Conservation (phyloP, 31 red algal genomes). For the Odonthalia washingtoniensis region DNA sequence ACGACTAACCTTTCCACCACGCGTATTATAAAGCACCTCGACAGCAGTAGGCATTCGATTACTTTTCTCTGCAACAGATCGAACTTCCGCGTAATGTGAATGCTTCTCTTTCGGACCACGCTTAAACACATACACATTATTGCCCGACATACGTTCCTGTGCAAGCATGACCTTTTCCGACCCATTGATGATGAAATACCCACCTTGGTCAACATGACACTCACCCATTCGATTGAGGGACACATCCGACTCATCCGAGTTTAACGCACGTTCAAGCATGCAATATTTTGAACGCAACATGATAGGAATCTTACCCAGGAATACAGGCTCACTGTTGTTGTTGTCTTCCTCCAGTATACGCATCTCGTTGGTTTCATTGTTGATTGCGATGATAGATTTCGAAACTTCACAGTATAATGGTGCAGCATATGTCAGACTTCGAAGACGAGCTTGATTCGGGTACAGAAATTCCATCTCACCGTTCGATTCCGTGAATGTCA, state of each 20-base stretch:
- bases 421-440: constrained; percentile 92
- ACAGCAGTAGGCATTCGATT: constrained; percentile 82
- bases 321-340: constrained; percentile 56
- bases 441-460: constrained; percentile 93
- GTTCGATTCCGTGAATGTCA: constrained; percentile 86
- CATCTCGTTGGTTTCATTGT: constrained; percentile 72
- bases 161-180: constrained; percentile 98
- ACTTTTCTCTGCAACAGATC: constrained; percentile 89
- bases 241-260: constrained; percentile 56
- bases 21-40: constrained; percentile 76
- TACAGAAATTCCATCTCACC: constrained; percentile 81
- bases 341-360: constrained; percentile 30
- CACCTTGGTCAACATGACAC: constrained; percentile 97
- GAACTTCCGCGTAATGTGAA: constrained; percentile 93
- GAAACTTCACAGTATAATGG: constrained; percentile 92
- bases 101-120: constrained; percentile 63
- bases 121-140: constrained; percentile 94
- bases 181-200: constrained; percentile 98
- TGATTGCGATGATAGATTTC: constrained; percentile 47
- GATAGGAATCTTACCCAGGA: constrained; percentile 88
- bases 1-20: constrained; percentile 47
- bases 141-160: constrained; percentile 97
- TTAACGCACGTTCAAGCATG: constrained; percentile 49
- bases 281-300: constrained; percentile 96
- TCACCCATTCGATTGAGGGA: constrained; percentile 88